These are phyloP conservation scores for Talaromyces adpressus DNA, from an alignment of 495 filamentous ascomycete genomes.

Conservation along the genomic window DNA sequence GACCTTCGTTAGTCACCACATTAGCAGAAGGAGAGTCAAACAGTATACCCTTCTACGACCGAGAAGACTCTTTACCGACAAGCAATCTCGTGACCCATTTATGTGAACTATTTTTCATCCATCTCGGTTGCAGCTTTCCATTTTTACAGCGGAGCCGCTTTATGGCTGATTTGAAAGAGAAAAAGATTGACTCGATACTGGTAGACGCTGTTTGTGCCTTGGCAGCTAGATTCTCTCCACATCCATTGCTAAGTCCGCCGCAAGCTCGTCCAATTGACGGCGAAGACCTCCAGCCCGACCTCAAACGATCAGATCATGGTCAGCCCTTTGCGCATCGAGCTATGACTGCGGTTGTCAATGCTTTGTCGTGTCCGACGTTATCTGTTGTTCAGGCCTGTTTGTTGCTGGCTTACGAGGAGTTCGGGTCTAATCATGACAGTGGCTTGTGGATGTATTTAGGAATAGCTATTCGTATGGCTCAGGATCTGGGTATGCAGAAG, in stretches of 20 bases:
- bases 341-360: constrained; percentile 65
- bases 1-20: constrained; percentile 13
- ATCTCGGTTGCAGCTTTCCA: constrained; percentile 76
- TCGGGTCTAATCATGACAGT: constrained; percentile 78
- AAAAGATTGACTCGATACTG: constrained; percentile 75
- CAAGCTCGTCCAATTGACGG: constrained; percentile 44
- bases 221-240: constrained; percentile 71
- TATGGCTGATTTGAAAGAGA: constrained; percentile 62
- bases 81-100: constrained; percentile 67
- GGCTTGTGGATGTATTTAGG: constrained; percentile 88
- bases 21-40: constrained; percentile 47
- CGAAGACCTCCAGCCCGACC: constrained; percentile 25
- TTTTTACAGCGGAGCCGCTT: constrained; percentile 68
- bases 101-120: constrained; percentile 67
- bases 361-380: constrained; percentile 70
- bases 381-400: constrained; percentile 74
- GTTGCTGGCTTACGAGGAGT: constrained; percentile 77
- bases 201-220: constrained; percentile 79
- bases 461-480: constrained; percentile 76
- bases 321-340: constrained; percentile 72
- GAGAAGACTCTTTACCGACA: constrained; percentile 56
- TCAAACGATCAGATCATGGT: constrained; percentile 47
- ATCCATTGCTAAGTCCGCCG: constrained; percentile 52
- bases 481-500: constrained; percentile 77
- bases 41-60: constrained; percentile 74